phyloP scores from a whole-genome alignment of 2,329 filamentous ascomycete genomes.

The Incumbomyces delicatus region DNA sequence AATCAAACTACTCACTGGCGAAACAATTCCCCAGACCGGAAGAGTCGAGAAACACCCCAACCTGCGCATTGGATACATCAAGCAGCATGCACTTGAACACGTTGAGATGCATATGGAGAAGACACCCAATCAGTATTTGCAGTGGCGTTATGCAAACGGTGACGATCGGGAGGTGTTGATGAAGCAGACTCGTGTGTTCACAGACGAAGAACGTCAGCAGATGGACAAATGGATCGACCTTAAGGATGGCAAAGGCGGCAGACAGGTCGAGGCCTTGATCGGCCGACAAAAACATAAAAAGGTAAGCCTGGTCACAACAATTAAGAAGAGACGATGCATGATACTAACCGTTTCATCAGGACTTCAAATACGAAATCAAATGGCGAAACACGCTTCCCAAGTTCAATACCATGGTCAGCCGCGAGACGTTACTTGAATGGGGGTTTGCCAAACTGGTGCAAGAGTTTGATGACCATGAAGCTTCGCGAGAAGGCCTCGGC shows the following conservation, averaged over 20 bases:
- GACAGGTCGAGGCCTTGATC: slow-evolving; percentile 78
- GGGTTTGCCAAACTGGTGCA: slow-evolving; percentile 92
- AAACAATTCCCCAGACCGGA: slow-evolving; percentile 71
- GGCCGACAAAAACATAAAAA: slow-evolving; percentile 99
- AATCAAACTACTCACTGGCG: slow-evolving; percentile 93
- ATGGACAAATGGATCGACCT: slow-evolving; percentile 87
- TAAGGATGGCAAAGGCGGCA: slow-evolving; percentile 66
- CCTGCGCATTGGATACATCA: slow-evolving; percentile 97
- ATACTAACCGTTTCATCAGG: not conserved
- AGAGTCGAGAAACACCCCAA: slow-evolving; percentile 98
- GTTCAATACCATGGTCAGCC: slow-evolving; percentile 83
- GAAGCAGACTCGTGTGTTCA: slow-evolving; percentile 91
- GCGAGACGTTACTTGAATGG: slow-evolving; percentile 75
- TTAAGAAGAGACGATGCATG: slow-evolving; percentile 35
- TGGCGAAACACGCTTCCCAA: slow-evolving; percentile 85
- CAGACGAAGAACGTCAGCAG: slow-evolving; percentile 72
- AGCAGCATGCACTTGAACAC: slow-evolving; percentile 97
- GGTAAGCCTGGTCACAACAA: slow-evolving; percentile 91
- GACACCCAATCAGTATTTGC: slow-evolving; percentile 96
- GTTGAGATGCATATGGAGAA: slow-evolving; percentile 99
- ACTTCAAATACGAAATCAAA: slow-evolving; percentile 43
- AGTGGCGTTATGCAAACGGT: slow-evolving; percentile 96
- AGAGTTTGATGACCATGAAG: slow-evolving; percentile 97
- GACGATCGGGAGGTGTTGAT: slow-evolving; percentile 94
- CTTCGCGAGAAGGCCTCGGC: slow-evolving; percentile 93